Conservation (phyloP, 768 basidiomycete species). For the Suillus lakei region DNA sequence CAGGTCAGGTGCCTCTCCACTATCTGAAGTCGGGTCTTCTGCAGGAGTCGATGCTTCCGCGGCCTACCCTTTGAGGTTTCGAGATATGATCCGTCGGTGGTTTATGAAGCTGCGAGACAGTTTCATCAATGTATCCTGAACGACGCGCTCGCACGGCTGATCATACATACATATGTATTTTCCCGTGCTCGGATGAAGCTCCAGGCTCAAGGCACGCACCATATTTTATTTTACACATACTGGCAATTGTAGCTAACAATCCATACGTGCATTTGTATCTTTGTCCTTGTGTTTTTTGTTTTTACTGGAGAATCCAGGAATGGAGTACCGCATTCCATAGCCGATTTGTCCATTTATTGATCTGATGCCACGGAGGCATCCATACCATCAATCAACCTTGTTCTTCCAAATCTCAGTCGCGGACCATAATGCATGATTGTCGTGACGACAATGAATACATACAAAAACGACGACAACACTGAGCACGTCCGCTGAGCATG, state of each 20-base stretch:
- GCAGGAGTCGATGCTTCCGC: slow-evolving; percentile 11
- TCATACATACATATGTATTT: slow-evolving; percentile 1
- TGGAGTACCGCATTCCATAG: slow-evolving; percentile 11
- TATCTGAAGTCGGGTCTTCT: slow-evolving; percentile 11
- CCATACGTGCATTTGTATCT: slow-evolving; percentile 6
- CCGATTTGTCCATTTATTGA: slow-evolving; percentile 17
- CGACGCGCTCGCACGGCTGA: not conserved
- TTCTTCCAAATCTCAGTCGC: not conserved
- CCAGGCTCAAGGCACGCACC: slow-evolving; percentile 6
- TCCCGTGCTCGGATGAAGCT: not conserved
- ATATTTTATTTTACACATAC: not conserved
- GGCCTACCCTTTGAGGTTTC: slow-evolving; percentile 22
- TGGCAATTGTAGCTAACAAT: slow-evolving; percentile 13
- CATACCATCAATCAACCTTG: slow-evolving; percentile 19
- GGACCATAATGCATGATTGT: not conserved
- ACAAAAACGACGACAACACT: not conserved
- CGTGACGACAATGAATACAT: not conserved
- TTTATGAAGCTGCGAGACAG: slow-evolving; percentile 19
- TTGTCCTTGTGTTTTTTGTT: not conserved
- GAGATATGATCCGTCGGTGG: slow-evolving; percentile 35
- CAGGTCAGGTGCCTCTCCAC: not conserved
- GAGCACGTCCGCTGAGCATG: not conserved
- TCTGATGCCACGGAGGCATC: slow-evolving; percentile 30
- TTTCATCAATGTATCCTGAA: slow-evolving; percentile 8
- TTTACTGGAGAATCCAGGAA: not conserved